A percentile compares a stretch with the other conserved stretches of the same genome.
Conservation (phyloP, 2,329 filamentous ascomycete genomes). For the Neofusicoccum sp. region DNA sequence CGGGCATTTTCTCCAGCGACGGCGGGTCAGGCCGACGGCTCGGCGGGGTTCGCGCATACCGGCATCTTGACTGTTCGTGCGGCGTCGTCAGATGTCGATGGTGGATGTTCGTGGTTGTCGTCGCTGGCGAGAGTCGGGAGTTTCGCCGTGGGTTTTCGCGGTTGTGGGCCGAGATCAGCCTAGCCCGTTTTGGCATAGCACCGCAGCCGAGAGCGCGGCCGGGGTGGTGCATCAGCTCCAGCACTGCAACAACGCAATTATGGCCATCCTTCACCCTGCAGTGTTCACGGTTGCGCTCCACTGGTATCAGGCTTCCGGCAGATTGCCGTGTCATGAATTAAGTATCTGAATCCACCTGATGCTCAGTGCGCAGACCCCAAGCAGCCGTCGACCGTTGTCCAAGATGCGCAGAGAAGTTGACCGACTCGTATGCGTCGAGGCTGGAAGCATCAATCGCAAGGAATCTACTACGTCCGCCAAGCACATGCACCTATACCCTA, state of each 20-base stretch:
- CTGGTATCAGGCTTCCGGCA: too few species aligned
- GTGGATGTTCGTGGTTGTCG: conserved; percentile 17
- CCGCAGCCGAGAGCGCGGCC: too few species aligned
- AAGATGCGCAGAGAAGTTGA: neutral
- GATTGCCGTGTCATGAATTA: too few species aligned
- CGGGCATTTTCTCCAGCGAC: neutral
- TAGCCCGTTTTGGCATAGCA: neutral
- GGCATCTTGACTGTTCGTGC: conserved; percentile 20
- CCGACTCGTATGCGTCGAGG: neutral
- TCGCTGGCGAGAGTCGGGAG: conserved; percentile 13
- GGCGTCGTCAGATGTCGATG: conserved; percentile 19
- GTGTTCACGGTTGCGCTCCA: too few species aligned
- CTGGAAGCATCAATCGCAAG: neutral
- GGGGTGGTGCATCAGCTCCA: too few species aligned
- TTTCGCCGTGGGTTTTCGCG: conserved; percentile 15
- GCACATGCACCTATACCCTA: conserved; percentile 7
- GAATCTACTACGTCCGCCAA: conserved; percentile 3
- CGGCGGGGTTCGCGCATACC: conserved; percentile 6
- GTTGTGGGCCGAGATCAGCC: conserved; percentile 15
- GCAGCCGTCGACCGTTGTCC: neutral
- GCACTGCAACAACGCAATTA: neutral
- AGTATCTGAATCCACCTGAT: neutral
- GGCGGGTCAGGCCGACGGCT: neutral
- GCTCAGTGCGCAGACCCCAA: neutral
- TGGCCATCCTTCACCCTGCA: too few species aligned